phyloP scores from a whole-genome alignment of 495 filamentous ascomycete species.

The Penicillium arizonense region DNA sequence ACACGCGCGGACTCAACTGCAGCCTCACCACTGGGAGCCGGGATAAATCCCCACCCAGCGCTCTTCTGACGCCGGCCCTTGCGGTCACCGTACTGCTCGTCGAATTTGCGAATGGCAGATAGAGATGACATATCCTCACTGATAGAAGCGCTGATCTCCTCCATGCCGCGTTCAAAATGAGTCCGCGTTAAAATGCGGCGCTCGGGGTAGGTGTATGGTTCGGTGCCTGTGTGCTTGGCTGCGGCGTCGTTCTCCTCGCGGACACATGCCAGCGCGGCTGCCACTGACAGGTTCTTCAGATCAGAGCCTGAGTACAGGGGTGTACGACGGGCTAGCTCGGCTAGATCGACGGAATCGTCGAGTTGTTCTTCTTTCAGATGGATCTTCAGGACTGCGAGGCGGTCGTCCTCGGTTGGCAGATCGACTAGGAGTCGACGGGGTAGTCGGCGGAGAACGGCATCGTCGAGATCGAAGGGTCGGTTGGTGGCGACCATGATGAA shows the following conservation, averaged over 20 bases:
- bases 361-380: constrained; percentile 78
- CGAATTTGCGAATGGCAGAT: constrained; percentile 87
- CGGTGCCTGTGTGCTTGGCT: constrained; percentile 46
- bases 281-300: constrained; percentile 89
- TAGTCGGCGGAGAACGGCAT: constrained; percentile 81
- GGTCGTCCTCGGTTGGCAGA: constrained; percentile 74
- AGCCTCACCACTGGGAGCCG: constrained; percentile 22
- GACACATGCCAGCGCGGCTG: constrained; percentile 85
- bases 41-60: constrained; percentile 43
- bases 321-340: constrained; percentile 69
- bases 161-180: constrained; percentile 83
- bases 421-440: constrained; percentile 86
- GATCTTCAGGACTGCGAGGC: constrained; percentile 76
- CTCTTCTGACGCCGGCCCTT: constrained; percentile 66
- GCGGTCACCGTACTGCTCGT: constrained; percentile 93
- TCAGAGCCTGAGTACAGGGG: constrained; percentile 96
- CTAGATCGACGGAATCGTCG: constrained; percentile 65
- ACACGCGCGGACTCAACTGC: constrained; percentile 37
- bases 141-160: constrained; percentile 89
- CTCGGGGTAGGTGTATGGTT: constrained; percentile 59
- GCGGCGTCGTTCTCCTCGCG: constrained; percentile 74
- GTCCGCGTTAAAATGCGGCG: constrained; percentile 60
- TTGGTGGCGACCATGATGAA: constrained; percentile 99
- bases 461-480: constrained; percentile 90
- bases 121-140: constrained; percentile 92